Evolutionary conservation across 140 eudicot species (phyloP).

Genomic region (Anethum foeniculum): DNA sequence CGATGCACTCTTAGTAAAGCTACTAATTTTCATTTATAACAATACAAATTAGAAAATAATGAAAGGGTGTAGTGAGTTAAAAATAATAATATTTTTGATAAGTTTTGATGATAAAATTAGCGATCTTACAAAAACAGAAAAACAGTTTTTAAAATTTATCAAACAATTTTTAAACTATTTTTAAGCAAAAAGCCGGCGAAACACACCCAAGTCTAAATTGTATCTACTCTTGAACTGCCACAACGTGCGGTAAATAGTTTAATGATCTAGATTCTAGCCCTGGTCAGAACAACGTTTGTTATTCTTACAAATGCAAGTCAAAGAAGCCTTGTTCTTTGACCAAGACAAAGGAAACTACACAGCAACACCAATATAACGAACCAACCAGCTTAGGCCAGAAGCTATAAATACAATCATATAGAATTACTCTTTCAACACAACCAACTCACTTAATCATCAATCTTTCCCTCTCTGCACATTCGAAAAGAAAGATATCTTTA

Average conservation of each 20-base stretch:
- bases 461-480: not conserved
- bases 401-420: conserved; percentile 17
- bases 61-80: no score
- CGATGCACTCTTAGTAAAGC: no score
- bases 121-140: no score
- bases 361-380: not conserved
- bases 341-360: not conserved
- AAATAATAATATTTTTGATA: no score
- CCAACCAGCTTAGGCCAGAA: not conserved
- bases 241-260: not conserved
- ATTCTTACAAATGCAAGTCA: not conserved
- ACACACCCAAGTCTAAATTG: no score
- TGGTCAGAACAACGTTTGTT: not conserved
- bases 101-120: no score
- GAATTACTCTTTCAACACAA: not conserved
- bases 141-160: no score
- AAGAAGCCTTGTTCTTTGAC: not conserved
- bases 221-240: not conserved
- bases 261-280: not conserved
- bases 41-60: no score
- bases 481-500: not conserved
- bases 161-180: no score
- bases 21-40: no score
- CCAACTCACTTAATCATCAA: not conserved
- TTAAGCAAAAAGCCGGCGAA: no score